Base-by-base conservation (phyloP, 1,284 basidiomycete species). In the Cerrena zonata region DNA sequence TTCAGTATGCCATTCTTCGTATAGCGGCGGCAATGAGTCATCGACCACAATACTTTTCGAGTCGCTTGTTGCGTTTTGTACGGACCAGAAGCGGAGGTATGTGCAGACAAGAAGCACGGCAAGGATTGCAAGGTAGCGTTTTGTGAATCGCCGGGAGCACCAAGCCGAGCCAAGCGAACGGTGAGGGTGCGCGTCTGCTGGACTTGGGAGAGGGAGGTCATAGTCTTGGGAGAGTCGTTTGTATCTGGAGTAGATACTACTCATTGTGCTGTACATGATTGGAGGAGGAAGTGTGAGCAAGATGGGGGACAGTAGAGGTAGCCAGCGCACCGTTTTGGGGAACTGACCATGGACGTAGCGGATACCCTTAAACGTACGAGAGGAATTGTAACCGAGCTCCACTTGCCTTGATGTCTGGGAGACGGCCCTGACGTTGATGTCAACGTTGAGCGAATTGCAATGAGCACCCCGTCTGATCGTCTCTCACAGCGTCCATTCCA, bases 1-100 rank as follows among this genome's bases (percentile, higher is more conserved):
- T 24, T 68, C 71, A 45, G 68, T 63, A 36, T 71, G 68, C 53
- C 74, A 80, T 24, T 64, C 49, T 48, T 70, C 62, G 54, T 75
- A 80, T 11, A 76, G 58, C 0, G 78, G 78, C 0, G 78, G 79
- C 4, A 58, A 53, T 13, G 41, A 19, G 4, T 42, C 41, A 23
- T 42, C 41, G 5, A 42, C 19, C 13, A 34, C 30, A 7, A 34
- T 7, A 15, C 30, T 15, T 34, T 15, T 7, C 19, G 41, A 24
- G 13, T 42, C 41, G n/a, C 41, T 42, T 22, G 19, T 5, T 13
- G 22, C 21, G n/a, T 42, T 5, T n/a, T 24, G 41, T 19, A 22
- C 19, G 3, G 22, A 13, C 41, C 41, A 23, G 10, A 42, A 23
- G 5, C 41, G n/a, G 41, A 42, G 11, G 5, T 22, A 23, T 3